Evolutionary conservation across 345 rosid species (phyloP).

Genomic region (Lepidium sativum): DNA sequence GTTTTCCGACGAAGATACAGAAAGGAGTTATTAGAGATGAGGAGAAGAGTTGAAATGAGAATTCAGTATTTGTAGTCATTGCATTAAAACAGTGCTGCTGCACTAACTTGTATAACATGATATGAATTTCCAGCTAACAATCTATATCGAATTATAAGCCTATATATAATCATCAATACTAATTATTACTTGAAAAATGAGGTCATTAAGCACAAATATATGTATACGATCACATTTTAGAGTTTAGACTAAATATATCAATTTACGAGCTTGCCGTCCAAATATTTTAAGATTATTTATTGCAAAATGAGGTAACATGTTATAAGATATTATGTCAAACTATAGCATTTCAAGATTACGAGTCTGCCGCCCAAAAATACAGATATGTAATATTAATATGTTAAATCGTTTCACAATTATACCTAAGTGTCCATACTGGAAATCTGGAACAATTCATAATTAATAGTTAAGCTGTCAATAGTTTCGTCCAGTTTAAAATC

Average conservation of each 20-base stretch:
- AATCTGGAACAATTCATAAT: too few species aligned
- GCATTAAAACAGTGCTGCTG: constrained; percentile 35
- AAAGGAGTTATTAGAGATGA: too few species aligned
- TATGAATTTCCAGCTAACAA: constrained; percentile 23
- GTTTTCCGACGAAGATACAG: background rate
- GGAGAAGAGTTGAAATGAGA: background rate
- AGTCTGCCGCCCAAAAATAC: constrained; percentile 5
- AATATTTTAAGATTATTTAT: background rate
- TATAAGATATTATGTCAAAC: background rate
- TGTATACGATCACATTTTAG: background rate
- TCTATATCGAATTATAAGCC: too few species aligned
- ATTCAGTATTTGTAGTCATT: constrained; percentile 35
- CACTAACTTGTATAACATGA: constrained; percentile 11
- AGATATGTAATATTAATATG: background rate
- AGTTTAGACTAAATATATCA: background rate
- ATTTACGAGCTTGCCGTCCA: constrained; percentile 6
- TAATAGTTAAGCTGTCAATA: background rate
- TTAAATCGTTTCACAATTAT: too few species aligned
- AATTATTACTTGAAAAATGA: background rate
- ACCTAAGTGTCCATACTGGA: too few species aligned
- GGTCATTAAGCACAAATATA: background rate
- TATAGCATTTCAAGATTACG: background rate
- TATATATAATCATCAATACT: background rate
- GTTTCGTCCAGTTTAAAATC: background rate
- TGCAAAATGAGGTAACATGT: background rate